Base-by-base conservation (phyloP, 176 grass and related monocot genomes). In the Oryza meyeriana region DNA sequence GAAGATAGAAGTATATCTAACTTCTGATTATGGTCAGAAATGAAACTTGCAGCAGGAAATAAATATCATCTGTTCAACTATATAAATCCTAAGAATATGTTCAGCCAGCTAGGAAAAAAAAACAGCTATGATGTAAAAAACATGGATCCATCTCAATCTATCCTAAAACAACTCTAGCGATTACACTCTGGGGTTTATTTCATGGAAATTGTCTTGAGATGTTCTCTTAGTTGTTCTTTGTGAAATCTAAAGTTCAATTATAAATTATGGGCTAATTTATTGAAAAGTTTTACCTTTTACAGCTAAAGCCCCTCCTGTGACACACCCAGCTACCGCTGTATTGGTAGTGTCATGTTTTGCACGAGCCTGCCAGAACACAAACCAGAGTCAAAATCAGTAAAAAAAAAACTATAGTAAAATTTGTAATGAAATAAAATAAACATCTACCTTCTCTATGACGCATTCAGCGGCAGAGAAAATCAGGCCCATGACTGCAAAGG, bases 401-500 rank as follows among this genome's bases (percentile, higher is more conserved):
- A 35, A 35, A 68, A 64, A 69, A 29, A 22, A 69, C n/a, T n/a
- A n/a, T 8, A 8, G 9, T 62, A 72, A 71, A 39, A 66, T 10
- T 36, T 1, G 33, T 50, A 29, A 41, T 33, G 11, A 22, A 59
- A 76, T 52, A 35, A 33, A 20, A 79, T 64, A 44, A 27, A 10
- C 63, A 59, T 76, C 22, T 87, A 93, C 96, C 91, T 98, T 95
- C 81, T 95, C 96, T 12, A 90, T 18, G 44, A 87, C 85, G 85
- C 96, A 98, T 90, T 98, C 96, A 66, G 83, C 89, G 77, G 96
- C 87, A 71, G 96, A 98, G 82, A 98, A 98, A 83, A 98, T 79
- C 20, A 98, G 14, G 63, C 96, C 91, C 93, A 95, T 95, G 65
- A 98, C 64, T 74, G 88, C 96, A 93, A 98, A 98, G 44, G 93